Base-by-base conservation (phyloP, 768 basidiomycete species). In the Mycena venus region DNA sequence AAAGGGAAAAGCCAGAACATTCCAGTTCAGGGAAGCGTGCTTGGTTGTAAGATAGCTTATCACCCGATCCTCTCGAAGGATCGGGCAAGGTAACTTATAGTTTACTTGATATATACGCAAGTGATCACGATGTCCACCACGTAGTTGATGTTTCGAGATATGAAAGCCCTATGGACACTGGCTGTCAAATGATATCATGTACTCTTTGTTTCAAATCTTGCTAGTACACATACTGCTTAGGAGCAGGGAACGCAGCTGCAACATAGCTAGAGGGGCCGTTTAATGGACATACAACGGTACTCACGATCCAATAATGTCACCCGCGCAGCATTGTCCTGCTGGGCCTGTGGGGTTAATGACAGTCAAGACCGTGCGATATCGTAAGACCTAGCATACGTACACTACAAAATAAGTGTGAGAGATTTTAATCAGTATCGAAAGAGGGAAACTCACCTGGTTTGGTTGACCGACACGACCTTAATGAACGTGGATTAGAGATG, bases 401-500 rank as follows among this genome's bases (percentile, higher is more conserved):
- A 61, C 59, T 61, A 40, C 59, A 61, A 40, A 61, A 61, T 38
- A 61, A 32, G 23, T 15, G 23, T 61, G 38, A 61, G 59, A 61
- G 59, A 61, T 61, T 40, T 61, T 40, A 61, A 61, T 61, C 59
- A 61, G 36, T 61, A 36, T 40, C 59, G 25, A 61, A 40, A 61
- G 25, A 61, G n/a, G 59, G 36, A 61, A 61, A 61, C 36, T 61
- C 59, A 42, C 59, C 59, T 61, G 59, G 59, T 61, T 61, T 61
- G 59, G 59, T 61, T 61, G 38, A 36, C 59, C 59, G 36, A 61
- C 59, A 61, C 25, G 59, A 61, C 59, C 59, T 40, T 38, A 42
- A 61, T 59, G 36, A 61, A 61, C 59, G 36, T 61, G 59, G 59
- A 61, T 61, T 61, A 61, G 59, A 61, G 59, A 40, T 61, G 21